These are phyloP conservation scores for Murraya paniculata DNA, from an alignment of 345 rosid species.

Conservation along the genomic window DNA sequence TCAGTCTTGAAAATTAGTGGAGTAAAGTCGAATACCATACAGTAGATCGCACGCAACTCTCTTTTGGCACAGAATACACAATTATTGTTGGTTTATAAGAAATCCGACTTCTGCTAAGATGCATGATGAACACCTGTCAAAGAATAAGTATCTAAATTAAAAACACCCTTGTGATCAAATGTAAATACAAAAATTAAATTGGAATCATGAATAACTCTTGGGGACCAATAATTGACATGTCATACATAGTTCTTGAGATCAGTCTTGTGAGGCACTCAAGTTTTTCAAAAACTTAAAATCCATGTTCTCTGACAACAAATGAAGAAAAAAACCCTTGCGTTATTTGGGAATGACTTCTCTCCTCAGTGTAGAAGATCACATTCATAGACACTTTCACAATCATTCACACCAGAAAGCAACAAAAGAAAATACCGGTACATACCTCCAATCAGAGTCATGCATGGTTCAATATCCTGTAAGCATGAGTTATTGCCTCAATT, in stretches of 20 bases:
- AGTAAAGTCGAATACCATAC: neutral
- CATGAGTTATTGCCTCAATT: neutral
- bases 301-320: neutral
- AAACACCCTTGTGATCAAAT: neutral
- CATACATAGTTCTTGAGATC: neutral
- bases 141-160: neutral
- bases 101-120: neutral
- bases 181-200: neutral
- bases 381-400: neutral
- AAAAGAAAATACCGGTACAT: neutral
- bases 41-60: neutral
- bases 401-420: neutral
- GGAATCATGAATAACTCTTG: neutral
- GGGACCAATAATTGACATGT: neutral
- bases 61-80: neutral
- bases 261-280: neutral
- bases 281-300: neutral
- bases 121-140: neutral
- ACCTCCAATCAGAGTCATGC: constrained; percentile 14
- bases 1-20: neutral
- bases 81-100: neutral
- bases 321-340: neutral
- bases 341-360: neutral
- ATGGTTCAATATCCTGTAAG: neutral
- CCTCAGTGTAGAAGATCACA: neutral